Percentiles rank a stretch among this genome's conserved stretches.
Evolutionary conservation across 176 grass and related monocot genomes (phyloP).

Genomic region (Carex parvula): DNA sequence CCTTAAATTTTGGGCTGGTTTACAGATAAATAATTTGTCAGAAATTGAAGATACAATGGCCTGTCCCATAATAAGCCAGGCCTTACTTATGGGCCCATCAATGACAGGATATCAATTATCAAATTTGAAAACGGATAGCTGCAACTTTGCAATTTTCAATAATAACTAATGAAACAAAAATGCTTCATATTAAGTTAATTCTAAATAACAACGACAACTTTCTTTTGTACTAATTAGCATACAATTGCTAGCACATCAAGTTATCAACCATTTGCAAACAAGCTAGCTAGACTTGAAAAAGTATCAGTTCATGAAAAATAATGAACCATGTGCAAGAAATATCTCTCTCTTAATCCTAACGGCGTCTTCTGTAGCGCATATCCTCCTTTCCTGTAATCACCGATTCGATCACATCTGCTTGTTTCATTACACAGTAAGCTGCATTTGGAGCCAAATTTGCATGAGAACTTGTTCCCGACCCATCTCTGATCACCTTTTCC

Average conservation of each 20-base stretch:
- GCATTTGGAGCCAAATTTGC: neutral
- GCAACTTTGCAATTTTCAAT: too few relatives aligned
- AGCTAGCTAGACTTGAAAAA: neutral
- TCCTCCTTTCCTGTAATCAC: slow-evolving; percentile 1
- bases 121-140: too few relatives aligned
- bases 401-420: neutral
- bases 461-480: neutral
- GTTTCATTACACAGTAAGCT: slow-evolving; percentile 12
- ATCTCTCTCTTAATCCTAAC: neutral
- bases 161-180: neutral
- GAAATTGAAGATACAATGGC: neutral
- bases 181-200: neutral
- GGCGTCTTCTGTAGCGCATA: neutral
- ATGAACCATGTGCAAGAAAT: neutral
- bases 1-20: neutral
- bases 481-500: neutral
- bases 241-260: neutral
- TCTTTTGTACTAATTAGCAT: neutral
- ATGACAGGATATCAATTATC: neutral
- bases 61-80: neutral
- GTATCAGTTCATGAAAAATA: neutral
- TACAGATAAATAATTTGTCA: neutral
- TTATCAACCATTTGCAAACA: neutral
- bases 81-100: neutral
- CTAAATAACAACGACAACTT: neutral